A percentile compares a stretch with the other conserved stretches of the same genome.
These are phyloP conservation scores for Catharanthus roseus DNA, from an alignment of 257 asterid species.

Conservation along the genomic window DNA sequence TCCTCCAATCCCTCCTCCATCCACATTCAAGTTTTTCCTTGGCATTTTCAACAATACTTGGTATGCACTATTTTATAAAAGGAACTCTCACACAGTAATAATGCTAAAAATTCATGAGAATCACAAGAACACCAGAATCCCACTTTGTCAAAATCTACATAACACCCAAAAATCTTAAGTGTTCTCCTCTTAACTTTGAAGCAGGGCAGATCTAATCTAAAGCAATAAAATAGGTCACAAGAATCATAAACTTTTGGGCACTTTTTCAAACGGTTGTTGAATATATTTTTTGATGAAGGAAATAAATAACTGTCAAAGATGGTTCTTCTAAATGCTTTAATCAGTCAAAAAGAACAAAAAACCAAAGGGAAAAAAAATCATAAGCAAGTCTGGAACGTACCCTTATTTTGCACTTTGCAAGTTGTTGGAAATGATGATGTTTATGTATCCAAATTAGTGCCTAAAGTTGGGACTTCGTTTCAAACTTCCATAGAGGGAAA, in stretches of 20 bases:
- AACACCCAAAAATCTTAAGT: constrained; percentile 2
- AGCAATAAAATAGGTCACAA: constrained; percentile 9
- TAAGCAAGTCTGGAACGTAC: constrained; percentile 44
- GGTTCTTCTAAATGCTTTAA: constrained; percentile 21
- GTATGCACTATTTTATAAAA: constrained; percentile 2
- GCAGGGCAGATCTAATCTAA: constrained; percentile 19
- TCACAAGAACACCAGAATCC: constrained; percentile 9
- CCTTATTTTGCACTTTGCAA: constrained; percentile 24
- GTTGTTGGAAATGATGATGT: constrained; percentile 32
- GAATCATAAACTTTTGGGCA: constrained; percentile 17
- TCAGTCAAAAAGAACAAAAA: constrained; percentile 46
- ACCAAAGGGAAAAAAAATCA: constrained; percentile 5
- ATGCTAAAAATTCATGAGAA: constrained; percentile 4
- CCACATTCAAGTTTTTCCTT: constrained; percentile 54
- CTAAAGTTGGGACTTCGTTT: constrained; percentile 48
- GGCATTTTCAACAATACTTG: constrained; percentile 35
- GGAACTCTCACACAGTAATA: background rate
- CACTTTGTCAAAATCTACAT: constrained; percentile 16
- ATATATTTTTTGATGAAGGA: constrained; percentile 22
- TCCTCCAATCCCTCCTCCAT: constrained; percentile 49
- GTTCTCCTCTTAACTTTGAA: constrained; percentile 12
- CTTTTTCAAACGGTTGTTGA: constrained; percentile 16
- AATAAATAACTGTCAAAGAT: constrained; percentile 23
- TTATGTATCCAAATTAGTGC: constrained; percentile 53
- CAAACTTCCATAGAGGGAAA: constrained; percentile 69